Conservation (phyloP, 176 grass and related monocot genomes). For the Urochloa ruziziensis region DNA sequence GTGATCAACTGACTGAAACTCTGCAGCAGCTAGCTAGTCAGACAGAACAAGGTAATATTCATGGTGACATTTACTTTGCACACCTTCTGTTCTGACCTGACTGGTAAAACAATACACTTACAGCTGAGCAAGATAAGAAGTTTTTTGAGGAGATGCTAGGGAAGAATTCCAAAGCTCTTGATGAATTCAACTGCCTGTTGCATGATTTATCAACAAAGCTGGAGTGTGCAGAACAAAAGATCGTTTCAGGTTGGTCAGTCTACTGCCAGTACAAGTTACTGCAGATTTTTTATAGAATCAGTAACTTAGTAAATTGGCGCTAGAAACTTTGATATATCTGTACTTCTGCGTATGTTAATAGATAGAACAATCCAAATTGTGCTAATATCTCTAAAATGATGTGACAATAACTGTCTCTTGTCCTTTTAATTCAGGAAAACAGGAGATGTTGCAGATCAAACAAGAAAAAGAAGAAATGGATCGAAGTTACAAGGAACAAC, state of each 20-base stretch:
- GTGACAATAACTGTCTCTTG: not conserved
- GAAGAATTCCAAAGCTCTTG: slow-evolving; percentile 66
- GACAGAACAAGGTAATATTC: slow-evolving; percentile 66
- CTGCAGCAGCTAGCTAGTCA: slow-evolving; percentile 70
- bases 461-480: slow-evolving; percentile 86
- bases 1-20: slow-evolving; percentile 90
- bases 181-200: slow-evolving; percentile 57
- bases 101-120: slow-evolving; percentile 29
- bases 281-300: not conserved
- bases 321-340: not conserved
- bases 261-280: not conserved
- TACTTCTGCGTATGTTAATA: not conserved
- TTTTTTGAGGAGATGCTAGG: slow-evolving; percentile 68
- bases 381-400: slow-evolving; percentile 2
- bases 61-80: slow-evolving; percentile 6
- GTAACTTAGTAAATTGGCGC: not conserved
- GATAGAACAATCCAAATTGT: not conserved
- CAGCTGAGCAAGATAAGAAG: slow-evolving; percentile 83
- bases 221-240: slow-evolving; percentile 55
- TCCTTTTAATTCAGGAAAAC: slow-evolving; percentile 49
- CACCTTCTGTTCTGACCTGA: slow-evolving; percentile 23
- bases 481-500: slow-evolving; percentile 47
- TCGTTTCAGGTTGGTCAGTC: slow-evolving; percentile 51
- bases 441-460: slow-evolving; percentile 64
- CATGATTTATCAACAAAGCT: slow-evolving; percentile 64